Evolutionary conservation across 2,329 filamentous ascomycete genomes (phyloP).

Genomic region (Trichoderma pleuroti): DNA sequence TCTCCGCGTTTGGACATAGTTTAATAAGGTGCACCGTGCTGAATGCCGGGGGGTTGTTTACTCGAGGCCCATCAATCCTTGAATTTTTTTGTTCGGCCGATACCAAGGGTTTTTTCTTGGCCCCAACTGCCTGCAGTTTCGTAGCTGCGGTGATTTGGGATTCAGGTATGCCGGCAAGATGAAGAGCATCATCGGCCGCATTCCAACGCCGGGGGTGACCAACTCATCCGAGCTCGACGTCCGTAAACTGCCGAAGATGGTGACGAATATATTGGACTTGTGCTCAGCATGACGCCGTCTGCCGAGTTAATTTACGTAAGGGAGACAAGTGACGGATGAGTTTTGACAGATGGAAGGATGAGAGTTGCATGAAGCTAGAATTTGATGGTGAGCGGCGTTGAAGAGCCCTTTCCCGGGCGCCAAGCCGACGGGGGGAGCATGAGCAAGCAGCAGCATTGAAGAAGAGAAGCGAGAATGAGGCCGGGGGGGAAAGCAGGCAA

Average conservation of each 20-base stretch:
- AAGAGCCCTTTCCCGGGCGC: neutral
- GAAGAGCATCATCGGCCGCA: neutral
- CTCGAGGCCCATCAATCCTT: neutral
- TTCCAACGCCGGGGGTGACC: neutral
- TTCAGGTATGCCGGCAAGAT: slow-evolving; percentile 11
- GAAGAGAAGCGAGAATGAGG: neutral
- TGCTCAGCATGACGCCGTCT: neutral
- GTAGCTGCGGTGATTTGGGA: neutral
- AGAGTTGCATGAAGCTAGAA: neutral
- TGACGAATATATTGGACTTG: neutral
- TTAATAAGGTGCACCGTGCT: neutral
- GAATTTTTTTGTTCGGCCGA: neutral
- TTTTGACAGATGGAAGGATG: neutral
- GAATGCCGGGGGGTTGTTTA: neutral
- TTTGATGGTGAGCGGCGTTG: neutral
- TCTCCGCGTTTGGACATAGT: neutral
- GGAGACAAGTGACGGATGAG: neutral
- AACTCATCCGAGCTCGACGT: neutral
- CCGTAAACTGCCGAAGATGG: neutral
- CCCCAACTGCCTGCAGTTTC: neutral
- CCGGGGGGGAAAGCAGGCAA: neutral
- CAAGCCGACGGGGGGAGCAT: neutral
- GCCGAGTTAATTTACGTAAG: neutral
- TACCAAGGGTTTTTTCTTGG: neutral
- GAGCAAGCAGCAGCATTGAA: neutral